Conservation (phyloP, 768 basidiomycete genomes). For the Myochromella boudieri region DNA sequence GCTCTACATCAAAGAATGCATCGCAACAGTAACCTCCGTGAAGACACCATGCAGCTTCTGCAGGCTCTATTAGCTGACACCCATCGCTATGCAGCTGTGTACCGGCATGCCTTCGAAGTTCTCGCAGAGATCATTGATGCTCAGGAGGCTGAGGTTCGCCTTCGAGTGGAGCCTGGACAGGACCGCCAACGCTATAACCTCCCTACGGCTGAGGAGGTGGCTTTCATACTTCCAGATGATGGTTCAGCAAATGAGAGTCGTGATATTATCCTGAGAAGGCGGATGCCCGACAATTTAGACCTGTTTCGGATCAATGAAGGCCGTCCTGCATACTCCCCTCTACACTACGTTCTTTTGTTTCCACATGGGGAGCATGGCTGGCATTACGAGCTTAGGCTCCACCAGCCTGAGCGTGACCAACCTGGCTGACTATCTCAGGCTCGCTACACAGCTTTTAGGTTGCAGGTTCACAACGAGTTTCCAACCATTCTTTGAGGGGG, state of each 20-base stretch:
- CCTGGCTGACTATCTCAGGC: conserved; percentile 3
- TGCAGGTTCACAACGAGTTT: conserved; percentile 26
- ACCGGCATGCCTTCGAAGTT: conserved; percentile 25
- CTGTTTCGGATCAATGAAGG: conserved; percentile 31
- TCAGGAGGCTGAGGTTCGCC: conserved; percentile 4
- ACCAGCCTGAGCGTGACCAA: background rate
- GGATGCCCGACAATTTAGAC: conserved; percentile 11
- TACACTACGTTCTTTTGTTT: conserved; percentile 47
- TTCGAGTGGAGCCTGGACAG: background rate
- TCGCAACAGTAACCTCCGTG: conserved; percentile 8
- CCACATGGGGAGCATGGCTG: conserved; percentile 38
- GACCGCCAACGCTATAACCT: conserved; percentile 35
- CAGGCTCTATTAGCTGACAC: conserved; percentile 15
- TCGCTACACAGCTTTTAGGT: conserved; percentile 26
- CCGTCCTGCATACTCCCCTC: conserved; percentile 32
- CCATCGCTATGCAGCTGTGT: conserved; percentile 19
- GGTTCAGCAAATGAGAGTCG: conserved; percentile 13
- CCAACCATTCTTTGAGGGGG: conserved; percentile 28
- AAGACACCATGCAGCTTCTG: conserved; percentile 17
- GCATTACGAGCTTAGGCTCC: conserved; percentile 24
- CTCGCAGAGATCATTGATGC: background rate
- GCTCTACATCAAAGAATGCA: conserved; percentile 22
- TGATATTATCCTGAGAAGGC: conserved; percentile 33
- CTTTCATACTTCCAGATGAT: conserved; percentile 38
- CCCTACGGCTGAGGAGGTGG: conserved; percentile 41